Conservation (phyloP, 2,329 filamentous ascomycete species). For the Colletotrichum brevisporum region DNA sequence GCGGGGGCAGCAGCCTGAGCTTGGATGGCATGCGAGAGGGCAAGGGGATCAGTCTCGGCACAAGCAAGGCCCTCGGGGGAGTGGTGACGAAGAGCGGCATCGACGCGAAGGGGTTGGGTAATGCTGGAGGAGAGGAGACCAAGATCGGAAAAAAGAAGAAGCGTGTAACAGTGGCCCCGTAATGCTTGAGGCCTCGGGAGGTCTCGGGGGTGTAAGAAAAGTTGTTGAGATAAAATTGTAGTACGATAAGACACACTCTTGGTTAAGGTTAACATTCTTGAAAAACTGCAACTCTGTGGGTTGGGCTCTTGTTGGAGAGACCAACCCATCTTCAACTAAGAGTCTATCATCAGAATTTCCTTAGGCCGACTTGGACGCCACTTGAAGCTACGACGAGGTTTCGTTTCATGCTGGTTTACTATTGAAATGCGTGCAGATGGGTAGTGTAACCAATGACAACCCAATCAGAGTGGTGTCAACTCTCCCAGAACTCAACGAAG, state of each 20-base stretch:
- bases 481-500: too few relatives aligned
- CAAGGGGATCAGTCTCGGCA: constrained; percentile 57
- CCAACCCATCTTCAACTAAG: too few relatives aligned
- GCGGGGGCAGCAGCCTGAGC: constrained; percentile 54
- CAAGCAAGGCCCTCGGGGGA: constrained; percentile 52
- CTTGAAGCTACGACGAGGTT: too few relatives aligned
- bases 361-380: too few relatives aligned
- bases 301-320: too few relatives aligned
- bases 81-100: constrained; percentile 51
- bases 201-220: constrained; percentile 1
- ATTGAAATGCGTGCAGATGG: too few relatives aligned
- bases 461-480: too few relatives aligned
- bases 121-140: constrained; percentile 34
- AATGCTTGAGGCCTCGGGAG: constrained; percentile 5
- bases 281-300: too few relatives aligned
- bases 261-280: not conserved
- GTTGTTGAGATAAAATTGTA: constrained; percentile 7
- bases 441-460: too few relatives aligned
- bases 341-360: too few relatives aligned
- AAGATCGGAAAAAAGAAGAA: constrained; percentile 40
- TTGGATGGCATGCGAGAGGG: constrained; percentile 55
- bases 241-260: not conserved
- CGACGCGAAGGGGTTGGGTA: constrained; percentile 41
- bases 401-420: too few relatives aligned
- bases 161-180: constrained; percentile 35